These are phyloP conservation scores for Solanum commersonii DNA, from an alignment of 257 asterid species.

Conservation along the genomic window DNA sequence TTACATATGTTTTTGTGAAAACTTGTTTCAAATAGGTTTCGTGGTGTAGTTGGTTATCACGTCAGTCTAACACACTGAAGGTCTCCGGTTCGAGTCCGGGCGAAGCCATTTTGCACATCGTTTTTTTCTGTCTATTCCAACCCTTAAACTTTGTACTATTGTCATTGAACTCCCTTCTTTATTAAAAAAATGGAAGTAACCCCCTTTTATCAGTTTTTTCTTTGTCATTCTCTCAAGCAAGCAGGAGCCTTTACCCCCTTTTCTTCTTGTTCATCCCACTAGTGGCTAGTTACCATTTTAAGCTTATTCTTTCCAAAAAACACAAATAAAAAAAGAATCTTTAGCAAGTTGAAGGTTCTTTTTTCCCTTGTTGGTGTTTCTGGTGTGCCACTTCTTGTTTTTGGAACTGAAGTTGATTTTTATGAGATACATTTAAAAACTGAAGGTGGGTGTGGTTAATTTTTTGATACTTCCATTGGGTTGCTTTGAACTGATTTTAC, in stretches of 20 bases:
- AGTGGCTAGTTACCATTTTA: neutral
- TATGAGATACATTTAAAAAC: neutral
- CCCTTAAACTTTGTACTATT: neutral
- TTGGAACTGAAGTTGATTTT: neutral
- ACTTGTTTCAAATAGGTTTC: constrained; percentile 14
- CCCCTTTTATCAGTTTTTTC: neutral
- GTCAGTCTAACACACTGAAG: constrained; percentile 90
- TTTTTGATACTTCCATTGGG: neutral
- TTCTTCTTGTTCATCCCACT: neutral
- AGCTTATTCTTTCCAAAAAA: neutral
- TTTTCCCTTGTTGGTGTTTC: neutral
- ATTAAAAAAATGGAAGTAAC: neutral
- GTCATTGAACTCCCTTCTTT: neutral
- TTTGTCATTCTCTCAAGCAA: neutral
- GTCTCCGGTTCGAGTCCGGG: constrained; percentile 87
- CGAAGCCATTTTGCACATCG: constrained; percentile 33
- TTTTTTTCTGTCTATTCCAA: neutral
- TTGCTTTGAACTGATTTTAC: neutral
- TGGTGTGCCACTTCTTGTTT: neutral
- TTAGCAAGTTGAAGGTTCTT: neutral
- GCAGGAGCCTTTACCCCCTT: neutral
- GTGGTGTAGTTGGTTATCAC: constrained; percentile 93
- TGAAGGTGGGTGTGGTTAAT: neutral
- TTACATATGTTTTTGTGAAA: neutral
- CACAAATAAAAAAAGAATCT: neutral